Evolutionary conservation across 352 stramenopile genomes (phyloP).

Genomic region (Globisporangium spiculum): DNA sequence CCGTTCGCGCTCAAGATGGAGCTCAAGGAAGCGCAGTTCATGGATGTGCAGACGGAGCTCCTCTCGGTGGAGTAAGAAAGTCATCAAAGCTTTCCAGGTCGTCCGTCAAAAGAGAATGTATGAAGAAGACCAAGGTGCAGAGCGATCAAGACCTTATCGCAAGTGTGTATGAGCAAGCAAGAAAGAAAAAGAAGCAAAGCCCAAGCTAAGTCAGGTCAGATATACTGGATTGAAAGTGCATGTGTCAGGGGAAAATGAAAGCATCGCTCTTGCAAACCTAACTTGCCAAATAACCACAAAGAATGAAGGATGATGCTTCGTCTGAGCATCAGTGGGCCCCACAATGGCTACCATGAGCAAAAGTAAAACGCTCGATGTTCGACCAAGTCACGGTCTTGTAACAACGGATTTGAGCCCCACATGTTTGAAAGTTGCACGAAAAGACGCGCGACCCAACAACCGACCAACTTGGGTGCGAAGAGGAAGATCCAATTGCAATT

Average conservation of each 20-base stretch:
- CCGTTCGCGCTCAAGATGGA: conserved; percentile 9
- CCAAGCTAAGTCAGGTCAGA: not conserved
- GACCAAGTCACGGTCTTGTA: not conserved
- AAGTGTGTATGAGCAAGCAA: not conserved
- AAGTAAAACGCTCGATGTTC: too few relatives aligned
- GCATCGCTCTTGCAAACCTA: not conserved
- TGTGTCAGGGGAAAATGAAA: not conserved
- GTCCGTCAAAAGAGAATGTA: not conserved
- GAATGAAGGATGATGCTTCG: not conserved
- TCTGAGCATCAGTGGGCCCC: not conserved
- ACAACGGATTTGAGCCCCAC: not conserved
- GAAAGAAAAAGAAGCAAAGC: not conserved
- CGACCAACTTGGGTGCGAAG: not conserved
- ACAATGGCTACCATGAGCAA: too few relatives aligned
- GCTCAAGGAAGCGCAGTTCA: conserved; percentile 16
- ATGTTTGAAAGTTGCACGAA: not conserved
- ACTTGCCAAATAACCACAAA: not conserved
- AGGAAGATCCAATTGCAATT: not conserved
- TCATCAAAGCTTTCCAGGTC: not conserved
- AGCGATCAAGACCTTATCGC: not conserved
- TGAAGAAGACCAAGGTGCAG: not conserved
- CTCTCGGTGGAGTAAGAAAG: conserved; percentile 33
- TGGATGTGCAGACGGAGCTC: conserved; percentile 31
- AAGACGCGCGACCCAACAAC: conserved; percentile 2
- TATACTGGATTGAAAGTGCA: not conserved